Conservation (phyloP, 2,329 filamentous ascomycete species). For the Helminthosporium solani region DNA sequence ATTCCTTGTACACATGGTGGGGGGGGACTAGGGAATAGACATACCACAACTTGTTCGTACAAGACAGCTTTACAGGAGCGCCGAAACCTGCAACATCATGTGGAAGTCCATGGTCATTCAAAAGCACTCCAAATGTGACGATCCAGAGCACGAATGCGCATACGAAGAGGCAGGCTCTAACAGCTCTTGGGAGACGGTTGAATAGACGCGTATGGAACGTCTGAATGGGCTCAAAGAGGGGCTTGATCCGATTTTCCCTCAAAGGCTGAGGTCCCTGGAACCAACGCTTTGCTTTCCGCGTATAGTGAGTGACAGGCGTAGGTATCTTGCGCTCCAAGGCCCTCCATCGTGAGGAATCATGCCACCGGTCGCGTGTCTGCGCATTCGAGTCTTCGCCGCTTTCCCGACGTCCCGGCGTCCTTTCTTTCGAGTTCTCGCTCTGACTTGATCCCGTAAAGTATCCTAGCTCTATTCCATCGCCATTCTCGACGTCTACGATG, state of each 20-base stretch:
- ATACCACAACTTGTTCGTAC: slow-evolving; percentile 68
- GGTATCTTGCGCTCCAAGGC: slow-evolving; percentile 17
- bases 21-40: slow-evolving; percentile 2
- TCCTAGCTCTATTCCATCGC: slow-evolving; percentile 2
- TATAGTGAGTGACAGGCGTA: slow-evolving; percentile 15
- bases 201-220: slow-evolving; percentile 63
- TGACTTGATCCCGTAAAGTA: not conserved
- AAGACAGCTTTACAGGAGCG: slow-evolving; percentile 64
- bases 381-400: slow-evolving; percentile 8
- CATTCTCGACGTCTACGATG: slow-evolving; percentile 7
- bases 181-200: slow-evolving; percentile 57
- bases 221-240: slow-evolving; percentile 65
- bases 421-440: slow-evolving; percentile 2
- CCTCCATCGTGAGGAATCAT: slow-evolving; percentile 7
- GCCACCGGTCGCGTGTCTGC: slow-evolving; percentile 3
- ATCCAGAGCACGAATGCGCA: slow-evolving; percentile 66
- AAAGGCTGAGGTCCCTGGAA: slow-evolving; percentile 48
- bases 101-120: slow-evolving; percentile 59
- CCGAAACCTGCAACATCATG: slow-evolving; percentile 68
- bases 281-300: slow-evolving; percentile 42
- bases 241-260: slow-evolving; percentile 45
- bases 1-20: not conserved
- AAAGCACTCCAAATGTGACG: slow-evolving; percentile 65
- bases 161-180: slow-evolving; percentile 58
- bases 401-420: slow-evolving; percentile 5